Conservation (phyloP, 75 land plant species). For the Cunninghamia lanceolata region DNA sequence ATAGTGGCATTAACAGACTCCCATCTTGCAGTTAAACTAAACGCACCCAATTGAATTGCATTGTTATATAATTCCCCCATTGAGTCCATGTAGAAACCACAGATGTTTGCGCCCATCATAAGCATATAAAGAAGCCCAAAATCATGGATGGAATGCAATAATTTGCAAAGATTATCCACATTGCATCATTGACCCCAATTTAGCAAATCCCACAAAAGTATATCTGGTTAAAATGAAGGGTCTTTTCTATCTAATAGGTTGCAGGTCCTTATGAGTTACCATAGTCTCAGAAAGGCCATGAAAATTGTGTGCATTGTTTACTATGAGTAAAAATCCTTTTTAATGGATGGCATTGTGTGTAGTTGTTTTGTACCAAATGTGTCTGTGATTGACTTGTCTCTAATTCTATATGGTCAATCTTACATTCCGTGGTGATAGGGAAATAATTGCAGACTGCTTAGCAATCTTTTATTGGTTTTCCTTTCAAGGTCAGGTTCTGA, state of each 20-base stretch:
- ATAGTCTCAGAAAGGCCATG: slow-evolving; percentile 32
- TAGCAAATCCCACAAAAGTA: slow-evolving; percentile 25
- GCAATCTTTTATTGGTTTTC: slow-evolving; percentile 13
- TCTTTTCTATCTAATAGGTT: slow-evolving; percentile 13
- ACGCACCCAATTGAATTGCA: slow-evolving; percentile 62
- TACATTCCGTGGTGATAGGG: slow-evolving; percentile 15
- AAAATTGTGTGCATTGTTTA: slow-evolving; percentile 34
- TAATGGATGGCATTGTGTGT: slow-evolving; percentile 21
- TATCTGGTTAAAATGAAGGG: slow-evolving; percentile 31
- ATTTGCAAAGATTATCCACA: slow-evolving; percentile 23
- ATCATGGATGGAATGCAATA: slow-evolving; percentile 8
- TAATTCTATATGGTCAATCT: slow-evolving; percentile 24
- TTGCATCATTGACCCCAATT: slow-evolving; percentile 35
- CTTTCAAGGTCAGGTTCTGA: slow-evolving; percentile 8
- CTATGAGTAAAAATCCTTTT: slow-evolving; percentile 17
- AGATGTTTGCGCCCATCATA: slow-evolving; percentile 42
- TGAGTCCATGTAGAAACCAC: slow-evolving; percentile 25
- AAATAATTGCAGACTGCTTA: slow-evolving; percentile 19
- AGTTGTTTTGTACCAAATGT: slow-evolving; percentile 20
- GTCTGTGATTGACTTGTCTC: slow-evolving; percentile 11
- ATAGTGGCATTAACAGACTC: slow-evolving; percentile 25
- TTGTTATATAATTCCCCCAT: slow-evolving; percentile 25
- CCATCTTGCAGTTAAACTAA: slow-evolving; percentile 60
- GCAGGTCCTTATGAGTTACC: slow-evolving; percentile 25
- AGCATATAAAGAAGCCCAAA: slow-evolving; percentile 34